These are phyloP conservation scores for Talaromyces marneffei DNA, from an alignment of 2,329 filamentous ascomycete genomes.

Conservation along the genomic window DNA sequence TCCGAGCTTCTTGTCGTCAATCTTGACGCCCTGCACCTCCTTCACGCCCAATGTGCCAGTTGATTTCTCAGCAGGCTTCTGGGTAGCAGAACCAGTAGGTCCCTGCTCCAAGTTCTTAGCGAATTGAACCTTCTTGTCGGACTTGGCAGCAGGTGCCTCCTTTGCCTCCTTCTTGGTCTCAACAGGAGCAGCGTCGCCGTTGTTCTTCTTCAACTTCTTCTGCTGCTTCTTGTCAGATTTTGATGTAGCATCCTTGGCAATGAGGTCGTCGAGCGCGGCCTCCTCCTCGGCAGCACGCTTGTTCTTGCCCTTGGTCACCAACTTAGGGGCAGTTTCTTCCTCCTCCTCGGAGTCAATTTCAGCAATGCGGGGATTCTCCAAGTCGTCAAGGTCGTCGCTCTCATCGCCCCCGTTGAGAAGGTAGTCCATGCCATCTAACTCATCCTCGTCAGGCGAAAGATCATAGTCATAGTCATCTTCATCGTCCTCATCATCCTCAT, in stretches of 20 bases:
- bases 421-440: constrained; percentile 54
- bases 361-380: constrained; percentile 73
- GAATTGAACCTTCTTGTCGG: constrained; percentile 95
- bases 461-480: constrained; percentile 71
- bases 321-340: constrained; percentile 57
- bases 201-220: constrained; percentile 99
- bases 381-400: constrained; percentile 69
- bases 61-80: constrained; percentile 45
- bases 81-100: constrained; percentile 64
- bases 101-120: constrained; percentile 98
- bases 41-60: constrained; percentile 63
- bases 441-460: constrained; percentile 71
- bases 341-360: constrained; percentile 79
- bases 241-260: constrained; percentile 58
- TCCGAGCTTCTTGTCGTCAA: constrained; percentile 93
- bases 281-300: constrained; percentile 77
- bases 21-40: constrained; percentile 77
- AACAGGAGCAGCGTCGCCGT: constrained; percentile 69
- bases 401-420: constrained; percentile 53
- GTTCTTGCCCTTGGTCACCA: constrained; percentile 67
- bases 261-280: constrained; percentile 70
- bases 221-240: constrained; percentile 77
- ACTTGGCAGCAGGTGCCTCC: constrained; percentile 48
- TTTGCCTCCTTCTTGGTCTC: constrained; percentile 54
- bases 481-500: constrained; percentile 55